Evolutionary conservation across 148 eudicot species (phyloP).

Genomic region (Nyssa sinensis): DNA sequence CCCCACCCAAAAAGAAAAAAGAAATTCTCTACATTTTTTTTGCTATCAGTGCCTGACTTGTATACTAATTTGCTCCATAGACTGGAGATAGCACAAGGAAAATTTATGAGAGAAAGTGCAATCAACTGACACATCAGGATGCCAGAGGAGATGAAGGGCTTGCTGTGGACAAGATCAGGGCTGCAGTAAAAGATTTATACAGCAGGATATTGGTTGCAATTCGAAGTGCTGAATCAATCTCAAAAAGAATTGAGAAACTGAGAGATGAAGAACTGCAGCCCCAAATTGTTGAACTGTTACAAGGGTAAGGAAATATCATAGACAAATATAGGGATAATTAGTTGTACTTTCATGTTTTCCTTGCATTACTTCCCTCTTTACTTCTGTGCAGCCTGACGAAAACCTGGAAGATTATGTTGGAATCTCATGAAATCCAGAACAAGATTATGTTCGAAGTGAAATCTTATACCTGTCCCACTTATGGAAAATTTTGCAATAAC

Average conservation of each 20-base stretch:
- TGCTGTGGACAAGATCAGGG: slow-evolving; percentile 77
- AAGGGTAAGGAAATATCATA: slow-evolving; percentile 61
- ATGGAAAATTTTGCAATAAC: slow-evolving; percentile 78
- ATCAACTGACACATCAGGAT: slow-evolving; percentile 70
- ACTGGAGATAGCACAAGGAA: slow-evolving; percentile 74
- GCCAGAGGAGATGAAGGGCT: slow-evolving; percentile 69
- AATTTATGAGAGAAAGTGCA: slow-evolving; percentile 86
- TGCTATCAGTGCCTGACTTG: not conserved
- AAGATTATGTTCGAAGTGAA: slow-evolving; percentile 81
- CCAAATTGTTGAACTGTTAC: slow-evolving; percentile 76
- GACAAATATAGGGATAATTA: not conserved
- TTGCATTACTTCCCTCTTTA: not conserved
- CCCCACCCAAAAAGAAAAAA: too few relatives aligned
- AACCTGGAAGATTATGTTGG: slow-evolving; percentile 87
- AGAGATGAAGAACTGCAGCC: slow-evolving; percentile 86
- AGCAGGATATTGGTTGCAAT: slow-evolving; percentile 88
- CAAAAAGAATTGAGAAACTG: slow-evolving; percentile 76
- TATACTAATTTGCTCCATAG: slow-evolving; percentile 29
- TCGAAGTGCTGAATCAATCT: slow-evolving; percentile 88
- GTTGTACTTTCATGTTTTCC: not conserved
- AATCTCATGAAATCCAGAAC: slow-evolving; percentile 87
- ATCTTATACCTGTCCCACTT: slow-evolving; percentile 69
- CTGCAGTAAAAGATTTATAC: slow-evolving; percentile 81
- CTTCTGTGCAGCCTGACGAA: slow-evolving; percentile 54
- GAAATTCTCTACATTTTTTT: too few relatives aligned